A percentile compares a stretch with the other conserved stretches of the same genome.
phyloP scores from a whole-genome alignment of 2,329 filamentous ascomycete genomes.

The Colletotrichum sp. region DNA sequence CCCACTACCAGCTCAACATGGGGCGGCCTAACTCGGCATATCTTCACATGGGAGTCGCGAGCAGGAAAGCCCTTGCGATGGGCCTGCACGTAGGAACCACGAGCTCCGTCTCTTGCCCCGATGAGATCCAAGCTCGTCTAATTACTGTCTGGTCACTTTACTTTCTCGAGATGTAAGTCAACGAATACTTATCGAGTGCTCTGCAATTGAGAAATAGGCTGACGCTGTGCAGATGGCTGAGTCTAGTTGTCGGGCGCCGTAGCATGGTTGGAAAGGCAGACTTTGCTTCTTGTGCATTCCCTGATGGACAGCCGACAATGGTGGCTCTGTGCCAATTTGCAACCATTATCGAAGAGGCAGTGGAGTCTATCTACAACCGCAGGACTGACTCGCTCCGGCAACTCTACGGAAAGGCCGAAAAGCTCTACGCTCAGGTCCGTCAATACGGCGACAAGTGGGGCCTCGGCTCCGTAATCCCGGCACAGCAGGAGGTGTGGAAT shows the following conservation, averaged over 20 bases:
- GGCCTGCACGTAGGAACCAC: constrained; percentile 30
- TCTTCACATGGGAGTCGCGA: constrained; percentile 30
- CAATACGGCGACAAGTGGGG: constrained; percentile 14
- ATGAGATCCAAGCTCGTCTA: constrained; percentile 27
- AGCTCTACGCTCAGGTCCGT: not conserved
- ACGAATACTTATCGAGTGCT: accelerated
- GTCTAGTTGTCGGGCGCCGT: constrained; percentile 6
- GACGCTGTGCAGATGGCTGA: not conserved
- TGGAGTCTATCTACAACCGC: constrained; percentile 27
- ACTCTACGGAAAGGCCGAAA: constrained; percentile 27
- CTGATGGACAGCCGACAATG: constrained; percentile 5
- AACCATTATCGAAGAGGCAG: constrained; percentile 3
- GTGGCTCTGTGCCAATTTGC: constrained; percentile 14
- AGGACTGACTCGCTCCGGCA: constrained; percentile 29
- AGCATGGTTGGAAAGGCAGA: constrained; percentile 9
- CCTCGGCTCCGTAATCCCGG: not conserved
- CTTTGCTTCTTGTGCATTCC: constrained; percentile 6
- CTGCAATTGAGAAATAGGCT: not conserved
- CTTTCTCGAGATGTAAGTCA: constrained; percentile 27
- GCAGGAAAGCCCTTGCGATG: constrained; percentile 31
- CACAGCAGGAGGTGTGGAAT: not conserved
- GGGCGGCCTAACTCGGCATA: constrained; percentile 33
- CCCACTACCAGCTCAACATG: constrained; percentile 32
- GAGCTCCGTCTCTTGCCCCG: constrained; percentile 16
- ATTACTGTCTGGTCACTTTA: constrained; percentile 33